Evolutionary conservation across 75 land plant species (phyloP), one percentile per base, ranked within the genome.

Genomic region (Gnetum montanum): DNA sequence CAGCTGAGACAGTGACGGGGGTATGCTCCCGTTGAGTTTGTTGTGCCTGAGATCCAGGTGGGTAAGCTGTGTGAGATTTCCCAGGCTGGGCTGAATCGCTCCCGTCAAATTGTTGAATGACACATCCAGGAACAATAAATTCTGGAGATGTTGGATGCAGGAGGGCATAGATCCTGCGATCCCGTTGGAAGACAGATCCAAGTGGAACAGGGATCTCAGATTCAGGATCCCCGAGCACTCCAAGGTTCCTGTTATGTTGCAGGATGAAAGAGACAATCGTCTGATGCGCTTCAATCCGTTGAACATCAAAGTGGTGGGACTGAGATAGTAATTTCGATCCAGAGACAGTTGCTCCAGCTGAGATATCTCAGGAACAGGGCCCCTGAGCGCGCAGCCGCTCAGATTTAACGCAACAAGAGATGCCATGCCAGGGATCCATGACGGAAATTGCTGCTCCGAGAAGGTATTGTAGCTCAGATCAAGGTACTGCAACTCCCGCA

Each of bases 21-120:
- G 61, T 12, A 71, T 59, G 7, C 38, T 43, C 34, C 53, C 73
- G 8, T 46, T 53, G 35, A 75, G 58, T 4, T 51, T 26, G 60
- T 75, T 75, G 57, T 38, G 36, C 62, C 64, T 57, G 27, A 75
- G 59, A 44, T 75, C 78, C 28, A 75, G 65, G 8, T 38, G 35
- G 10, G 58, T 67, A 11, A 75, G 35, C 19, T 43, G 20, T 8
- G 47, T 34, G 11, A 59, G n/a, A 10, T 12, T 28, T 29, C 45
- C 34, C 8, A 73, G 31, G 8, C 40, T 27, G 13, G 3, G 1
- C 3, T 67, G 76, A 19, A 73, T 57, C 18, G 5, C 3, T 10
- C 60, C 53, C 33, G 29, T 45, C 25, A 73, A 46, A 12, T 36
- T 12, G 34, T 73, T 73, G 40, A 55, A 38, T 23, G 52, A 31